Evolutionary conservation across 202 grass and related monocot species (phyloP).

Genomic region (Elaeis oleifera): DNA sequence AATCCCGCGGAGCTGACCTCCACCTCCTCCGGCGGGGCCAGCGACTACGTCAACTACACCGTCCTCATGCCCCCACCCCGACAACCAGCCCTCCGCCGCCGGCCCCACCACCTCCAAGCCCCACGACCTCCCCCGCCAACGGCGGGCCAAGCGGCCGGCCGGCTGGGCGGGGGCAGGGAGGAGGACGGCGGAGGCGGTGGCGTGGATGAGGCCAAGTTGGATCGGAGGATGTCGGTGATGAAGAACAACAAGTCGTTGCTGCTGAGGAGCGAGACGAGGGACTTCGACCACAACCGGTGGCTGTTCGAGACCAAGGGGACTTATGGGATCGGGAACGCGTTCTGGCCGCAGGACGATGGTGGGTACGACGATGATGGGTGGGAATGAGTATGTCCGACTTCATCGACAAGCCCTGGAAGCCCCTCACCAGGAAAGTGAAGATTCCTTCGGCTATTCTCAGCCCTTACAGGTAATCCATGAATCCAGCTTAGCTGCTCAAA

Average conservation of each 20-base stretch:
- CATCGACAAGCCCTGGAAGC: conserved; percentile 47
- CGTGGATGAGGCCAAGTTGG: not conserved
- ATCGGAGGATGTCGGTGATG: conserved; percentile 25
- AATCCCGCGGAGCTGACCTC: conserved; percentile 20
- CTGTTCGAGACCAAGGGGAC: conserved; percentile 44
- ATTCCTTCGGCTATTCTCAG: conserved; percentile 31
- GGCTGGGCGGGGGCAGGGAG: conserved; percentile 10
- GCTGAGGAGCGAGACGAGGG: conserved; percentile 35
- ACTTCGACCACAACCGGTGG: conserved; percentile 52
- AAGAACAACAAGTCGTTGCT: conserved; percentile 32
- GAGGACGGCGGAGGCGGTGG: conserved; percentile 8
- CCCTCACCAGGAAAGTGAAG: conserved; percentile 36
- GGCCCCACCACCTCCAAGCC: conserved; percentile 8
- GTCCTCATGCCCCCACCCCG: conserved; percentile 47
- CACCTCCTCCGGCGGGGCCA: conserved; percentile 28
- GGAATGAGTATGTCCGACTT: conserved; percentile 32
- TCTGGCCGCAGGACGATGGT: conserved; percentile 24
- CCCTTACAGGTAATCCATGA: conserved; percentile 30
- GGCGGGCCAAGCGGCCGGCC: not conserved
- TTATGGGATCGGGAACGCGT: conserved; percentile 49
- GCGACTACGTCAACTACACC: conserved; percentile 42
- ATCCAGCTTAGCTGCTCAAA: not conserved
- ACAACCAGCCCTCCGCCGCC: conserved; percentile 34
- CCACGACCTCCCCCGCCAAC: conserved; percentile 8
- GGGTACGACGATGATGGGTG: conserved; percentile 26